Base-by-base conservation (phyloP, 495 filamentous ascomycete genomes). In the Aspergillus ostianus region DNA sequence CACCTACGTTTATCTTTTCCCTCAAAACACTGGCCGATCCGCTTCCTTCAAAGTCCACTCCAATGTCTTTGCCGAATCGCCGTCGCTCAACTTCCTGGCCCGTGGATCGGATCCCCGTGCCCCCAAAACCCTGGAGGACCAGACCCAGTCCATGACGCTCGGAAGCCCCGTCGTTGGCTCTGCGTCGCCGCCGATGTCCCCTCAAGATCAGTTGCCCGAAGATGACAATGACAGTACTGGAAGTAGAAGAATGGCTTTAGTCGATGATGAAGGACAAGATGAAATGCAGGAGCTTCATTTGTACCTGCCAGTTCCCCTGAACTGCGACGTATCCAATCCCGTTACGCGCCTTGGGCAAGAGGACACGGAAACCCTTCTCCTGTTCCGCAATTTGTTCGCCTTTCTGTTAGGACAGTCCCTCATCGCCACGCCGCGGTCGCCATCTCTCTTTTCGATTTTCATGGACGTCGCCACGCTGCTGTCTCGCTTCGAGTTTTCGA, bases 341-440 rank as follows among this genome's bases (percentile, higher is more conserved):
- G 67, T 60, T 57, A 73, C 64, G 45, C 66, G 62, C 7, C 73
- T 80, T 18, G 77, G 75, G 0, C 65, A 78, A 7, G 79, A 81
- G 51, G 89, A 93, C 53, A 77, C 85, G 18, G 89, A 88, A 64
- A 81, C 77, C 0, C 77, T 97, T 4, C 76, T 97, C 27, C 82
- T 89, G 5, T 87, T 90, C 55, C 86, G 94, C 20, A 98, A 98
- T 67, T 74, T 97, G 53, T 97, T 98, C 70, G 91, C 94, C 3
- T 93, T 98, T 64, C 77, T 98, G 10, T 81, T 85, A 8, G 88
- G 86, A 46, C 87, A 92, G 61, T 88, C 90, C 0, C 79, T 98
- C 9, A 87, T 98, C 12, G 90, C 88, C 0, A 95, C 90, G 0
- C 79, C 82, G 18, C 77, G 80, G 18, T 85, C 86, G 15, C 77